Base-by-base conservation (phyloP, 768 basidiomycete genomes). In the Tylopilus felleus region DNA sequence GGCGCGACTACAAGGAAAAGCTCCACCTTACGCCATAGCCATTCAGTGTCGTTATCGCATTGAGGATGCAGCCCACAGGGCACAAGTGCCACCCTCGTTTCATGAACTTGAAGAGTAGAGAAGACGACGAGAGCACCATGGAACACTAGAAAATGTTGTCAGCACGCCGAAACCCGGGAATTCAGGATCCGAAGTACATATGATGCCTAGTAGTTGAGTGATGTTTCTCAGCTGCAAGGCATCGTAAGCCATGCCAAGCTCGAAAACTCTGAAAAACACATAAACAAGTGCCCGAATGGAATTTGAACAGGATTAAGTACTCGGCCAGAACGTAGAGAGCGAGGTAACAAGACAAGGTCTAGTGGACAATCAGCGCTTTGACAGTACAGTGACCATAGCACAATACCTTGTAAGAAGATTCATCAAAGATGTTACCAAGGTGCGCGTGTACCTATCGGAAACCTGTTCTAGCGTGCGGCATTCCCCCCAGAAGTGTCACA, bases 291-390 rank as follows among this genome's bases (percentile, higher is more conserved):
- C 60, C 3, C 4, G 21, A 29, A 19, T 5, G 9, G 17, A 22
- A n/a, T 14, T 42, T 27, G 45, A 33, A 45, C 16, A 48, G 36
- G 35, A 71, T 81, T 47, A n/a, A n/a, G n/a, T 66, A 91, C 90
- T 89, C 90, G 52, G 88, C 91, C 10, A 93, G 75, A 23, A 85
- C 84, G 67, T 92, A 93, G 8, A 93, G 75, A 4, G 88, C 88
- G 6, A 93, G 81, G 67, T 92, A 93, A 70, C 90, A 92, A 57
- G 90, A 85, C 49, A 92, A 67, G 13, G 90, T 92, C 86, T 90
- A 6, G 48, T 16, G 39, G 47, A 19, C 49, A 17, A 33, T 68
- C 56, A 58, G 54, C 49, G n/a, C 39, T 53, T 44, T 52, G 33
- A 59, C 8, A 35, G n/a, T 4, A 28, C 7, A 5, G 28, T 33